Evolutionary conservation across 2,329 filamentous ascomycete species (phyloP).

Genomic region (Ophidiomyces ophidiicola): DNA sequence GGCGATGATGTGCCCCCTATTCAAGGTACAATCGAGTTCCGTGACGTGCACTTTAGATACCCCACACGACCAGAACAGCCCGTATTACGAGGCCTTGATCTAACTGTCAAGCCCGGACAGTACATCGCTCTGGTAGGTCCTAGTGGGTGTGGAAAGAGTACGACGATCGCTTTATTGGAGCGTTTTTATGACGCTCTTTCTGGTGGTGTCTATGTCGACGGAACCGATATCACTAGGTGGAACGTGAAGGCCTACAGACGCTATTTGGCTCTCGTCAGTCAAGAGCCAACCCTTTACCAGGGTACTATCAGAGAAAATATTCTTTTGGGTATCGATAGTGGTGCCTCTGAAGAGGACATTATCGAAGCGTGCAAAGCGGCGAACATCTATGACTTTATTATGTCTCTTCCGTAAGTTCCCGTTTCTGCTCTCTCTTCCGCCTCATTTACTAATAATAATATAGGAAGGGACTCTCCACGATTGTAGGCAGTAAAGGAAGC

Average conservation of each 20-base stretch:
- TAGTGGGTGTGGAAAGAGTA: slow-evolving; percentile 87
- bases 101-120: slow-evolving; percentile 37
- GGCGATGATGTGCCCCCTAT: slow-evolving; percentile 52
- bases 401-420: slow-evolving; percentile 54
- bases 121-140: slow-evolving; percentile 73
- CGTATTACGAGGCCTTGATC: slow-evolving; percentile 72
- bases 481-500: slow-evolving; percentile 76
- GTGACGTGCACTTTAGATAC: slow-evolving; percentile 87
- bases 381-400: slow-evolving; percentile 82
- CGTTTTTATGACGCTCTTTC: slow-evolving; percentile 85
- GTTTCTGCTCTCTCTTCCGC: neutral
- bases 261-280: slow-evolving; percentile 75
- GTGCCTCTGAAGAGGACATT: slow-evolving; percentile 59
- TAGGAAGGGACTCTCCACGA: slow-evolving; percentile 65
- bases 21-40: slow-evolving; percentile 75
- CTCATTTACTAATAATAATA: slow-evolving; percentile 17
- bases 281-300: slow-evolving; percentile 90
- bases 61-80: slow-evolving; percentile 82
- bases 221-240: slow-evolving; percentile 63
- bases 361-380: slow-evolving; percentile 73
- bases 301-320: slow-evolving; percentile 88
- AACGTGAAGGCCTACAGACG: slow-evolving; percentile 79
- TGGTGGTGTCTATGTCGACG: slow-evolving; percentile 72
- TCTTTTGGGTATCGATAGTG: slow-evolving; percentile 58
- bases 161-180: slow-evolving; percentile 81